These are phyloP conservation scores for Perilla frutescens DNA, from an alignment of 257 asterid genomes.

Conservation along the genomic window DNA sequence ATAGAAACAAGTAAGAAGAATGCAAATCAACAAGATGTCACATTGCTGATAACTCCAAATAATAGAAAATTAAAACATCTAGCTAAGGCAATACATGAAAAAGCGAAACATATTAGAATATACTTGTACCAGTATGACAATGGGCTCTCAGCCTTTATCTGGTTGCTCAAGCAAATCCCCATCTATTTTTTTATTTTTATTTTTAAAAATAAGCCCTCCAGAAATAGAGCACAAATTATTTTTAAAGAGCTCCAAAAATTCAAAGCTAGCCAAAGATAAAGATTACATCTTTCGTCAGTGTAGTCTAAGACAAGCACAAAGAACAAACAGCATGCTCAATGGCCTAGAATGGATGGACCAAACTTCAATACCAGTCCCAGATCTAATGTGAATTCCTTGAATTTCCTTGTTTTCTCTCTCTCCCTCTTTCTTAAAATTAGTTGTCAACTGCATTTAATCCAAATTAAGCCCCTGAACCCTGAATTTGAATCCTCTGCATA, in stretches of 20 bases:
- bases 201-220: conserved; percentile 28
- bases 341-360: neutral
- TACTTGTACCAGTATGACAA: conserved; percentile 60
- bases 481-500: too few relatives aligned
- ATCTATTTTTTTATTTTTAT: conserved; percentile 32
- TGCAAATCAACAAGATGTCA: neutral
- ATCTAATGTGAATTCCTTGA: conserved; percentile 53
- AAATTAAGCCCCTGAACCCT: too few relatives aligned
- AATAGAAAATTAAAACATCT: neutral
- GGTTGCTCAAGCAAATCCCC: conserved; percentile 92
- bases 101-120: neutral
- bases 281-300: conserved; percentile 24
- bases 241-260: conserved; percentile 29
- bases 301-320: conserved; percentile 18
- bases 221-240: conserved; percentile 20
- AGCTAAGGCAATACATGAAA: neutral
- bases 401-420: neutral
- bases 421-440: conserved; percentile 21
- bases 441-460: conserved; percentile 31
- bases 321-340: conserved; percentile 16
- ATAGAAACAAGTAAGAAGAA: too few relatives aligned
- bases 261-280: conserved; percentile 38
- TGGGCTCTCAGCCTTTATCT: conserved; percentile 76
- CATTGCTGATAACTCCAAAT: neutral
- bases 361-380: conserved; percentile 36